Evolutionary conservation across 805 yeast species (phyloP).

Genomic region (Barnettozyma californica): DNA sequence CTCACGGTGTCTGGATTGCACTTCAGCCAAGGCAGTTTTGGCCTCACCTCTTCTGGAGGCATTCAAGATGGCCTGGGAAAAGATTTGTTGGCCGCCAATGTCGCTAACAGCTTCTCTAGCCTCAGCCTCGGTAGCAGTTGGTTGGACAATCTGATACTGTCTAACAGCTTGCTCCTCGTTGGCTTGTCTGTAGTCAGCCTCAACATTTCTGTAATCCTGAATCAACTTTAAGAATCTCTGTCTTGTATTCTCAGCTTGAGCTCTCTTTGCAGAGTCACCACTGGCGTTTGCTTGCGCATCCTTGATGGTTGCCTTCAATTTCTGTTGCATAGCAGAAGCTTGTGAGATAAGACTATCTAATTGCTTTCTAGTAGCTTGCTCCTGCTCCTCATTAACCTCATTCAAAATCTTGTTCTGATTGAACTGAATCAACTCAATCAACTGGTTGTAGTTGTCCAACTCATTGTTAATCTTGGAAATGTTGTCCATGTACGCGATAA

Average conservation of each 20-base stretch:
- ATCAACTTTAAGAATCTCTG: constrained; percentile 79
- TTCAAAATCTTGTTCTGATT: constrained; percentile 67
- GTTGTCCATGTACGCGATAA: constrained; percentile 62
- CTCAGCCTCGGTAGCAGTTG: constrained; percentile 79
- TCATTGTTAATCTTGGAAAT: constrained; percentile 64
- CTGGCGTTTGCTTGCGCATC: constrained; percentile 65
- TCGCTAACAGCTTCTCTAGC: constrained; percentile 83
- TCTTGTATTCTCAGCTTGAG: constrained; percentile 87
- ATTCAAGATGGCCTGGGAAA: constrained; percentile 85
- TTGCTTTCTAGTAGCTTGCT: constrained; percentile 63
- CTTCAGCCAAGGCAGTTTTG: constrained; percentile 89
- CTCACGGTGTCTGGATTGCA: constrained; percentile 92
- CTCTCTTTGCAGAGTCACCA: constrained; percentile 72
- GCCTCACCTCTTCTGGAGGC: constrained; percentile 93
- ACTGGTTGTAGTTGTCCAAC: constrained; percentile 63
- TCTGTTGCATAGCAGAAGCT: constrained; percentile 70
- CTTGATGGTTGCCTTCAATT: constrained; percentile 72
- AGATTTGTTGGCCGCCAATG: constrained; percentile 82
- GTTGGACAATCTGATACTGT: constrained; percentile 86
- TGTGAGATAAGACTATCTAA: constrained; percentile 74
- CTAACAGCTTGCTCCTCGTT: constrained; percentile 86
- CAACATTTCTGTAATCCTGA: constrained; percentile 81
- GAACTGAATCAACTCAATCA: constrained; percentile 63
- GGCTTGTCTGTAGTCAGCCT: constrained; percentile 78
- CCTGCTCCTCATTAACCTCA: constrained; percentile 68